Evolutionary conservation across 2,329 filamentous ascomycete species (phyloP).

Genomic region (Ascochyta viciae-villosae): DNA sequence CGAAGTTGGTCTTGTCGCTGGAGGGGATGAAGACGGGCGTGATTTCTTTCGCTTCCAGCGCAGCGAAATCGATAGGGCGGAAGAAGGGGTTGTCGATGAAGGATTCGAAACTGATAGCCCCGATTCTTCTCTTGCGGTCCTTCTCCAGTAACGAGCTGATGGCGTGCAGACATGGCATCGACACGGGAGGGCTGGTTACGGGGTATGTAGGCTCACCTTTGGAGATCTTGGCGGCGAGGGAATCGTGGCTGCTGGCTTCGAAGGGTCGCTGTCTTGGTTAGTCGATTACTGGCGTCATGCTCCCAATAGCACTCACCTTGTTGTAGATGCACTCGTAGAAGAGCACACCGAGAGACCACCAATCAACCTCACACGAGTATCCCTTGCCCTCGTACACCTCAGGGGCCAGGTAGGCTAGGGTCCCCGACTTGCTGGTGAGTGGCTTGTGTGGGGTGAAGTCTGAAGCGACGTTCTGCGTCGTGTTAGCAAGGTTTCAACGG

Average conservation of each 20-base stretch:
- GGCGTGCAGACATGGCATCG: slow-evolving; percentile 85
- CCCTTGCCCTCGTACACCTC: slow-evolving; percentile 93
- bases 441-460: slow-evolving; percentile 84
- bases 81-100: slow-evolving; percentile 94
- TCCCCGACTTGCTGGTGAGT: slow-evolving; percentile 95
- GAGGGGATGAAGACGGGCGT: slow-evolving; percentile 92
- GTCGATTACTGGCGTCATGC: not conserved
- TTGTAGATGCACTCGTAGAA: slow-evolving; percentile 99
- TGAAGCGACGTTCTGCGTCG: slow-evolving; percentile 85
- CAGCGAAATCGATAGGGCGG: slow-evolving; percentile 80
- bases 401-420: slow-evolving; percentile 91
- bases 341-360: slow-evolving; percentile 98
- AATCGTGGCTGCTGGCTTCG: slow-evolving; percentile 84
- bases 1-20: slow-evolving; percentile 98
- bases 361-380: slow-evolving; percentile 90
- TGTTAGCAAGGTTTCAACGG: slow-evolving; percentile 43
- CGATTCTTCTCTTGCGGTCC: slow-evolving; percentile 81
- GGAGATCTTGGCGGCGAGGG: slow-evolving; percentile 79
- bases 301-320: slow-evolving; percentile 67
- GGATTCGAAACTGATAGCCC: slow-evolving; percentile 79
- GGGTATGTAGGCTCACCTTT: slow-evolving; percentile 85
- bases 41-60: slow-evolving; percentile 84
- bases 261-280: slow-evolving; percentile 75
- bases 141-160: slow-evolving; percentile 84
- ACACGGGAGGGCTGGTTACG: slow-evolving; percentile 90